Conservation (phyloP, 352 stramenopile species). For the Pythium dissotocum region DNA sequence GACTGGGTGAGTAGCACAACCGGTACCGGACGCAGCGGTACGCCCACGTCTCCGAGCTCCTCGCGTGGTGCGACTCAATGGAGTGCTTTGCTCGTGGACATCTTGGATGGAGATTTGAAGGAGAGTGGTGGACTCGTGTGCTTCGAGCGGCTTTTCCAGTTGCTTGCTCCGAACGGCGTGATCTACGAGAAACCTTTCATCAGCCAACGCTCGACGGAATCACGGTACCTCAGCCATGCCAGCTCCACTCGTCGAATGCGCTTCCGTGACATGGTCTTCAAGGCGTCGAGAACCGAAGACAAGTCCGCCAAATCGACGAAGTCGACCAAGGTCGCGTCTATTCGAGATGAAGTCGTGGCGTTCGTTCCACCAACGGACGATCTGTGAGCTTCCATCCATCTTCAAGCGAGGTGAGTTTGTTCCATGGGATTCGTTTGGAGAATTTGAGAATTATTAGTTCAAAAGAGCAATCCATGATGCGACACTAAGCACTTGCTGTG, state of each 20-base stretch:
- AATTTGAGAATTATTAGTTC: too few species aligned
- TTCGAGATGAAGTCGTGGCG: constrained; percentile 9
- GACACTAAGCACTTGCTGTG: not conserved
- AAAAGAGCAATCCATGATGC: too few species aligned
- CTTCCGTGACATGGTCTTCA: constrained; percentile 27
- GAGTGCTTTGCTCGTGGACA: constrained; percentile 24
- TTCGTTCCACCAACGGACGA: constrained; percentile 3
- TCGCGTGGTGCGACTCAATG: constrained; percentile 17
- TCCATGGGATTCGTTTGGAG: too few species aligned
- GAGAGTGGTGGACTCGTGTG: constrained; percentile 4
- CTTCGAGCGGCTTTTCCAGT: constrained; percentile 20
- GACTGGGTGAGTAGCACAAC: constrained; percentile 17
- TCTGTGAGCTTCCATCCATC: not conserved
- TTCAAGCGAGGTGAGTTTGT: too few species aligned
- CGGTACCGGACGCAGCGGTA: not conserved
- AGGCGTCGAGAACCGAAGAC: constrained; percentile 11
- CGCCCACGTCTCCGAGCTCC: not conserved
- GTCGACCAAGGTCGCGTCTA: constrained; percentile 17
- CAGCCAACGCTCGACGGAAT: not conserved
- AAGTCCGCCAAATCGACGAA: constrained; percentile 11
- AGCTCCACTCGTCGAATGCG: not conserved
- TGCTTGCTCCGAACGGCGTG: constrained; percentile 17
- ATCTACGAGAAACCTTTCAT: constrained; percentile 14
- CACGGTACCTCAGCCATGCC: not conserved
- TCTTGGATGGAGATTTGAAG: constrained; percentile 24